phyloP scores from a whole-genome alignment of 768 basidiomycete species.

The Coprinopsis sp. region DNA sequence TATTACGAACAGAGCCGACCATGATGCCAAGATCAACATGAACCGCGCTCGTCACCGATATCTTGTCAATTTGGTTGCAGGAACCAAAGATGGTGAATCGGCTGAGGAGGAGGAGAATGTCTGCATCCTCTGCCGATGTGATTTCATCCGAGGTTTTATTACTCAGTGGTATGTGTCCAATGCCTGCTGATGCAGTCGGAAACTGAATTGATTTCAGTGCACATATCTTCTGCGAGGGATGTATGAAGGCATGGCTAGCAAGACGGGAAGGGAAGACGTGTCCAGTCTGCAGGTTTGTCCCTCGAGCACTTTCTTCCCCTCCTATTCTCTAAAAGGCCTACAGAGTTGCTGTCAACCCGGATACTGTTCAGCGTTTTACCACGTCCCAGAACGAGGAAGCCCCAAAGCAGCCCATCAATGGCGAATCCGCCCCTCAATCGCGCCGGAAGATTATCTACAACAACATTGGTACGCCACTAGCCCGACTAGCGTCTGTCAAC shows the following conservation, averaged over 20 bases:
- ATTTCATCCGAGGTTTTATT: conserved; percentile 68
- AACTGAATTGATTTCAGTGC: conserved; percentile 48
- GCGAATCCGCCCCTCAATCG: conserved; percentile 52
- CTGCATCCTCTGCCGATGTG: conserved; percentile 71
- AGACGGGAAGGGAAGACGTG: conserved; percentile 61
- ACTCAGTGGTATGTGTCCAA: conserved; percentile 86
- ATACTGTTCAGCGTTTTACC: conserved; percentile 59
- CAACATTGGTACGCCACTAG: conserved; percentile 38
- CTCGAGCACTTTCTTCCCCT: conserved; percentile 12
- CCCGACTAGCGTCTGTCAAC: too few species aligned
- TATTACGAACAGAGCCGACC: conserved; percentile 34
- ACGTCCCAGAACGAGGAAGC: conserved; percentile 34
- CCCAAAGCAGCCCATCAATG: conserved; percentile 23
- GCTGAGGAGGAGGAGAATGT: conserved; percentile 50
- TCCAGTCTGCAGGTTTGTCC: conserved; percentile 67
- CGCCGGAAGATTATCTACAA: conserved; percentile 62
- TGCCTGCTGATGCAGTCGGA: too few species aligned
- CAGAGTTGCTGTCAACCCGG: conserved; percentile 52
- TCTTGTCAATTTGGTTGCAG: conserved; percentile 53
- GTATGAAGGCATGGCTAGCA: conserved; percentile 65
- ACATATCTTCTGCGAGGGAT: conserved; percentile 75
- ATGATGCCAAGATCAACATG: conserved; percentile 57
- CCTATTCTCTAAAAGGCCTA: too few species aligned
- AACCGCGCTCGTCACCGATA: conserved; percentile 70
- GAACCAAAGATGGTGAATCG: conserved; percentile 37